These are phyloP conservation scores for Cyclotella distinguenda DNA, from an alignment of 108 stramenopile genomes.

Conservation along the genomic window DNA sequence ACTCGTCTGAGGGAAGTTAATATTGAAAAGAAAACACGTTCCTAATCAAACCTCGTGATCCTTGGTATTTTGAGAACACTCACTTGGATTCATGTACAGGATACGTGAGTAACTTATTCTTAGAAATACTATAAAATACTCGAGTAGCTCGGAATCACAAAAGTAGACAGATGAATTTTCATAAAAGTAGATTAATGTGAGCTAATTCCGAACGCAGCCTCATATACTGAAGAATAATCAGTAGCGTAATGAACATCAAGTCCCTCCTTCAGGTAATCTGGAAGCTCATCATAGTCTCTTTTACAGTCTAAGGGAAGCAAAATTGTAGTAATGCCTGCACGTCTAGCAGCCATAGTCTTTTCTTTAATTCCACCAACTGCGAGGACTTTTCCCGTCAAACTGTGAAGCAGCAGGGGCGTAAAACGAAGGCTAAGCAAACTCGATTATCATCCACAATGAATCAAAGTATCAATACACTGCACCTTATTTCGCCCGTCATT, in stretches of 20 bases:
- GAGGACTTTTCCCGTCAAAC: slow-evolving; percentile 93
- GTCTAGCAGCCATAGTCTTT: slow-evolving; percentile 96
- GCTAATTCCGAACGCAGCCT: slow-evolving; percentile 73
- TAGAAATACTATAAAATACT: too few species aligned
- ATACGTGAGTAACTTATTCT: too few species aligned
- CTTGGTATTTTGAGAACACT: too few species aligned
- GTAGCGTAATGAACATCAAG: slow-evolving; percentile 92
- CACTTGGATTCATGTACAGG: too few species aligned
- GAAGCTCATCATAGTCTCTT: slow-evolving; percentile 95
- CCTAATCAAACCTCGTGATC: too few species aligned
- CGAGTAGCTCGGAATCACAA: too few species aligned
- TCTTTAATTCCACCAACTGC: slow-evolving; percentile 99
- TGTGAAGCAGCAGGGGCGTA: too few species aligned
- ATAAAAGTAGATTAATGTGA: not conserved
- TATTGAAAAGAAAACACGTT: slow-evolving; percentile 56
- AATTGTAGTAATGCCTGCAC: slow-evolving; percentile 89
- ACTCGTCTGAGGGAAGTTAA: slow-evolving; percentile 70
- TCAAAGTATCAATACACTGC: not conserved
- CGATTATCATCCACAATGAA: too few species aligned
- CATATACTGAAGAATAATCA: slow-evolving; percentile 87
- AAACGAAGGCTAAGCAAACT: too few species aligned
- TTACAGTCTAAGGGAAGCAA: slow-evolving; percentile 89
- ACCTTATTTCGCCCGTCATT: slow-evolving; percentile 93
- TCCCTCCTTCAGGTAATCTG: slow-evolving; percentile 94
- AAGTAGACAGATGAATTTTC: not conserved